Base-by-base conservation (phyloP, 169 alveolate genomes). In the Cryptosporidium xiaoi region DNA sequence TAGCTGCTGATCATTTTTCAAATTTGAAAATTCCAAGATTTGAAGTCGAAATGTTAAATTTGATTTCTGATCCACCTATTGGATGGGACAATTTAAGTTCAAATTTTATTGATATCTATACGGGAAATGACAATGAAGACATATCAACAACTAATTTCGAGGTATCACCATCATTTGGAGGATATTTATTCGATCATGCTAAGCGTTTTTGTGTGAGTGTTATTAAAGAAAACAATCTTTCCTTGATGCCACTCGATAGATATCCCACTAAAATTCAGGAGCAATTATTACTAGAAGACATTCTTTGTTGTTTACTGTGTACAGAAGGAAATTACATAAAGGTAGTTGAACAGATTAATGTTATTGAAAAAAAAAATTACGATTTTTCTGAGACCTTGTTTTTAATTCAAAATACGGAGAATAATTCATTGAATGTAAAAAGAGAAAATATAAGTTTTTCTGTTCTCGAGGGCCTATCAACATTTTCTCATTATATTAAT, bases 181-280 rank as follows among this genome's bases (percentile, higher is more conserved):
- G 87, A 55, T 77, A 56, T 77, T 56, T 77, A 46, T 77, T 77
- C 33, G 71, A 77, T 29, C 87, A 77, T 60, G 64, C 77, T 1
- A 8, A 8, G 10, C 27, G 29, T 18, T 16, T 34, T 53, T 50
- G 51, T 3, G n/a, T 29, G 1, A 18, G 51, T 15, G 4, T 8
- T 0, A 36, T 56, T 6, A 44, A 12, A 29, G 33, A 20, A 33
- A 36, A 56, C 13, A 58, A 34, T 48, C 24, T 60, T 12, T 24
- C 29, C 12, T 40, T 50, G 4, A 60, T 10, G 2, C 65, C 65
- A 24, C 31, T 77, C 3, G 48, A 62, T 46, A 46, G 53, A 12
- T 62, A 58, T 60, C 48, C 87, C 5, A 5, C 66, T 3, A 58
- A 77, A 36, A 31, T 77, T 40, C 87, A 77, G 46, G 87, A 77